A percentile compares a stretch with the other conserved stretches of the same genome.
Conservation (phyloP, 768 basidiomycete genomes). For the Serendipita sp. region DNA sequence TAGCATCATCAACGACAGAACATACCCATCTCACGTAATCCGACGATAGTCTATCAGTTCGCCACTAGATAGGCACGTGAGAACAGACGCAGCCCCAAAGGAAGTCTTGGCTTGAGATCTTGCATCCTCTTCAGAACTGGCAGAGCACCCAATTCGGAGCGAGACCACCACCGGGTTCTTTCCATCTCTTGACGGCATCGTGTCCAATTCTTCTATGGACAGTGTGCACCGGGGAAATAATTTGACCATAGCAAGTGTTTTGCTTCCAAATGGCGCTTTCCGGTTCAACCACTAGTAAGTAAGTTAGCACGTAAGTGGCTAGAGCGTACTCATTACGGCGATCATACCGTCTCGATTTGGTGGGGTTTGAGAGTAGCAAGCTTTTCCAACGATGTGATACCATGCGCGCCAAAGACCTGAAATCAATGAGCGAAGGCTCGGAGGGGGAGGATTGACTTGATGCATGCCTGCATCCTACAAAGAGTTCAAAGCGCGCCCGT, state of each 20-base stretch:
- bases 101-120: conserved; percentile 14
- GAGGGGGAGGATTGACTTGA: neutral
- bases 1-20: neutral
- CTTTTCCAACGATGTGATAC: conserved; percentile 44
- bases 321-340: no score
- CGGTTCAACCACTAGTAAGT: conserved; percentile 53
- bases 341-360: conserved; percentile 45
- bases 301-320: neutral
- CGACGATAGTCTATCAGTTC: conserved; percentile 66
- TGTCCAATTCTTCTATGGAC: conserved; percentile 31
- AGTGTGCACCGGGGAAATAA: conserved; percentile 55
- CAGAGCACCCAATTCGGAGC: conserved; percentile 42
- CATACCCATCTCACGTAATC: conserved; percentile 38
- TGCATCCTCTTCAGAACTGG: conserved; percentile 17
- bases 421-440: conserved; percentile 8
- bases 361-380: conserved; percentile 41
- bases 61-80: conserved; percentile 62
- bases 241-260: conserved; percentile 41
- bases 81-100: conserved; percentile 50
- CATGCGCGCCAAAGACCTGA: conserved; percentile 61
- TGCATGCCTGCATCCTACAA: conserved; percentile 16
- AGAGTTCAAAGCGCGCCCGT: conserved; percentile 17
- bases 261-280: conserved; percentile 55
- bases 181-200: conserved; percentile 25
- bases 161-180: conserved; percentile 44